phyloP scores from a whole-genome alignment of 208 protist species.

The Crithidia bombi region DNA sequence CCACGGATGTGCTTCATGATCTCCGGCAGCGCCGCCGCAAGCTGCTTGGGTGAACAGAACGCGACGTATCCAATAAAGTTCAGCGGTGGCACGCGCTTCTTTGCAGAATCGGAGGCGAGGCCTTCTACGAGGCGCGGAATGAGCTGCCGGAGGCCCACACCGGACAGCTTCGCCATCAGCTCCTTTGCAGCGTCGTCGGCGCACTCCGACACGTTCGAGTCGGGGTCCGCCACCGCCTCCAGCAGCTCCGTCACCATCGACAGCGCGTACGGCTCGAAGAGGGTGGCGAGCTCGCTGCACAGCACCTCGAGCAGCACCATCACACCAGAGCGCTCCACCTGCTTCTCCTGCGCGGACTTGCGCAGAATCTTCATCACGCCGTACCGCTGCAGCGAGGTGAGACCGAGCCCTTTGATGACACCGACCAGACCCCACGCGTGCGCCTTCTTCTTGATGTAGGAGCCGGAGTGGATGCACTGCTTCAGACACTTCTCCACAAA shows the following conservation, averaged over 20 bases:
- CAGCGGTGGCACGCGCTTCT: constrained; percentile 82
- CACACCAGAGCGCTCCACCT: constrained; percentile 75
- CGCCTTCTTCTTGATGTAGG: constrained; percentile 93
- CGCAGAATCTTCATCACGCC: constrained; percentile 69
- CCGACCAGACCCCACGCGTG: constrained; percentile 89
- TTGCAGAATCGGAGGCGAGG: constrained; percentile 79
- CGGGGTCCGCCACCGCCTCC: constrained; percentile 82
- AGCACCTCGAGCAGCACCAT: constrained; percentile 91
- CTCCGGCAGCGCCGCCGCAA: constrained; percentile 86
- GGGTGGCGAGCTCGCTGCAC: constrained; percentile 71
- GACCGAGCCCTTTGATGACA: constrained; percentile 82
- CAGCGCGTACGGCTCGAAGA: constrained; percentile 90
- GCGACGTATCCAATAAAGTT: constrained; percentile 93
- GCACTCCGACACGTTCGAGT: constrained; percentile 86
- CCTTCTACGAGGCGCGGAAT: constrained; percentile 79
- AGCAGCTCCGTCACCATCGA: constrained; percentile 70
- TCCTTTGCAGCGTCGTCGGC: constrained; percentile 87
- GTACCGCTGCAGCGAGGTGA: constrained; percentile 77
- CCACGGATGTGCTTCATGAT: constrained; percentile 91
- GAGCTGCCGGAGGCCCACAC: constrained; percentile 88
- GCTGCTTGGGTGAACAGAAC: constrained; percentile 91
- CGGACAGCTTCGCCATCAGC: constrained; percentile 80
- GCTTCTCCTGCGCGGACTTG: constrained; percentile 69
- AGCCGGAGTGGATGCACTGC: constrained; percentile 82
- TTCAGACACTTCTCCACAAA: constrained; percentile 93